Conservation (phyloP, 1,139 yeast species). For the Suhomyces guaymorum region DNA sequence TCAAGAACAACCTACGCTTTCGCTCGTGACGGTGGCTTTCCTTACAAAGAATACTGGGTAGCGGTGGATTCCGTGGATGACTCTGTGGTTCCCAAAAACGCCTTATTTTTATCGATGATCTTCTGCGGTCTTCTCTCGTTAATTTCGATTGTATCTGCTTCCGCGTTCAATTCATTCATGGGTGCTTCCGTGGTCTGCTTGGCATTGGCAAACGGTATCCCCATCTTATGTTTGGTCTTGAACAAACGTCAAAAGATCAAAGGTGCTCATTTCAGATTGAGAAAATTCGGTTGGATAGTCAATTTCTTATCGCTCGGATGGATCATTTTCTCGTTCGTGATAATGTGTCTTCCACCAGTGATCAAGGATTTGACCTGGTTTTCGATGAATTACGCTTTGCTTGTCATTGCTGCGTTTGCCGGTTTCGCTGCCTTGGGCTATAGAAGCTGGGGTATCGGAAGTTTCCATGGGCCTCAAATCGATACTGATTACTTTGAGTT, state of each 20-base stretch:
- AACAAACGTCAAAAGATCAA: slow-evolving; percentile 62
- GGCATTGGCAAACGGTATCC: slow-evolving; percentile 76
- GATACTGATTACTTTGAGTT: slow-evolving; percentile 52
- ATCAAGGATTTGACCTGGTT: slow-evolving; percentile 57
- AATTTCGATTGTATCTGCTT: slow-evolving; percentile 65
- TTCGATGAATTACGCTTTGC: slow-evolving; percentile 75
- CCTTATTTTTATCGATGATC: slow-evolving; percentile 66
- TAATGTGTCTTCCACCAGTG: slow-evolving; percentile 74
- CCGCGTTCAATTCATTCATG: slow-evolving; percentile 82
- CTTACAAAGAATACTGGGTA: slow-evolving; percentile 65
- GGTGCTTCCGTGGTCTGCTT: slow-evolving; percentile 83
- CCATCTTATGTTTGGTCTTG: slow-evolving; percentile 62
- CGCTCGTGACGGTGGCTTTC: slow-evolving; percentile 87
- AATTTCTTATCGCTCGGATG: slow-evolving; percentile 62
- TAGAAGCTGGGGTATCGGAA: slow-evolving; percentile 57
- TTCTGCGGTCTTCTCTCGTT: slow-evolving; percentile 63
- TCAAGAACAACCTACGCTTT: slow-evolving; percentile 85
- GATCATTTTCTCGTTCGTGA: slow-evolving; percentile 58
- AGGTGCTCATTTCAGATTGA: slow-evolving; percentile 71
- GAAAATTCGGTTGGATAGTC: slow-evolving; percentile 64
- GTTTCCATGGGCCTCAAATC: slow-evolving; percentile 66
- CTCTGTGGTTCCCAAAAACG: slow-evolving; percentile 66
- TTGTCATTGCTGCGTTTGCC: slow-evolving; percentile 55
- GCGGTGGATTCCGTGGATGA: slow-evolving; percentile 62
- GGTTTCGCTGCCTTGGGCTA: slow-evolving; percentile 52